A percentile compares a stretch with the other conserved stretches of the same genome.
Conservation (phyloP, 2,329 filamentous ascomycete species). For the Fusarium denticulatum region DNA sequence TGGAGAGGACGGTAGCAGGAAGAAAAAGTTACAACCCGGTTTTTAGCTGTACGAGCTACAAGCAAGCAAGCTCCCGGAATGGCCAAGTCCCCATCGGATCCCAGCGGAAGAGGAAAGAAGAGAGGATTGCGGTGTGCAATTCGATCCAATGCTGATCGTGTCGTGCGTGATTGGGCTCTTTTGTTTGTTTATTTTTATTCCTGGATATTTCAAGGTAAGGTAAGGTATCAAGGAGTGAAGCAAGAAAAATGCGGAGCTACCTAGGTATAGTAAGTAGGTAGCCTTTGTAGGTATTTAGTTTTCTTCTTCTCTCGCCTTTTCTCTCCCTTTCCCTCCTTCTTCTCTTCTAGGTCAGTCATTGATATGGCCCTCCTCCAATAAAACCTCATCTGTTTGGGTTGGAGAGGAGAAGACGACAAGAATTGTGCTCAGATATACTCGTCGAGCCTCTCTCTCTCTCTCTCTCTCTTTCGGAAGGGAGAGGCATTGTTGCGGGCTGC, state of each 20-base stretch:
- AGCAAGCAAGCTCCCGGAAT: conserved; percentile 14
- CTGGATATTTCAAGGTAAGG: not conserved
- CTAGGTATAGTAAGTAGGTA: not conserved
- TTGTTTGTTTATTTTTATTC: conserved; percentile 1
- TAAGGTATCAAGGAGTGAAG: conserved; percentile 3
- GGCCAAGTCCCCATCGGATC: conserved; percentile 19
- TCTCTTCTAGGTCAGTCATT: conserved; percentile 30
- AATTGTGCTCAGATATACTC: conserved; percentile 1
- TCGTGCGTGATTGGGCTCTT: conserved; percentile 5
- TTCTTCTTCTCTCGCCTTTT: conserved; percentile 6
- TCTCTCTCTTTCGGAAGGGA: conserved; percentile 21
- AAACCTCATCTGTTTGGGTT: conserved; percentile 28
- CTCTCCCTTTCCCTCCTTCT: conserved; percentile 9
- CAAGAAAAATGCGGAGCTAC: conserved; percentile 32
- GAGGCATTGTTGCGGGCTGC: conserved; percentile 27
- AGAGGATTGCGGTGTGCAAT: conserved; percentile 33
- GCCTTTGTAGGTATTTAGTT: conserved; percentile 27
- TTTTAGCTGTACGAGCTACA: conserved; percentile 21
- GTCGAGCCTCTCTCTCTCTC: conserved; percentile 30
- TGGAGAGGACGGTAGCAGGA: not conserved
- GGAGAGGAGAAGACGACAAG: conserved; percentile 32
- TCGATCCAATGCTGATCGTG: conserved; percentile 13
- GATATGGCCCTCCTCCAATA: conserved; percentile 29
- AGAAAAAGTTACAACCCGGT: conserved; percentile 16
- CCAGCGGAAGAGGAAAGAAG: conserved; percentile 7